phyloP scores from a whole-genome alignment of 129 eudicot genomes.

The Arctium minus region DNA sequence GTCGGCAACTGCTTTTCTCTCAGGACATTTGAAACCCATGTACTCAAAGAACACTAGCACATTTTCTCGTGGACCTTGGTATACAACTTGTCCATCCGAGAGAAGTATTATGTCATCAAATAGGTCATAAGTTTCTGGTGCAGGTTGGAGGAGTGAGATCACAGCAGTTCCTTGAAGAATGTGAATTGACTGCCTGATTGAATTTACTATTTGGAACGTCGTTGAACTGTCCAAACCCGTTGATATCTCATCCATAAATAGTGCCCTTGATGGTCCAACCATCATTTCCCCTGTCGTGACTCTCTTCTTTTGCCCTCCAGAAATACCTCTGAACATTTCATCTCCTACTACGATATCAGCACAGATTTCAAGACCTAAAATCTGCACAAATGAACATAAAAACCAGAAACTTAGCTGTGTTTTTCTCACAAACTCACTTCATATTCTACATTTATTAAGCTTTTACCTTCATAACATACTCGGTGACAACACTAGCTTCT shows the following conservation, averaged over 20 bases:
- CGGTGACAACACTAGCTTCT: constrained; percentile 56
- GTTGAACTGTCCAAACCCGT: constrained; percentile 77
- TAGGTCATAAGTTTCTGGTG: constrained; percentile 63
- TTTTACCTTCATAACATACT: constrained; percentile 56
- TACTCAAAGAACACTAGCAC: constrained; percentile 51
- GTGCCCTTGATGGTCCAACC: constrained; percentile 68
- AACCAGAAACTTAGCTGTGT: not conserved
- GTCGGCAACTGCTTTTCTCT: constrained; percentile 67
- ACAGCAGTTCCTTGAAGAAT: constrained; percentile 56
- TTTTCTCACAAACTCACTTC: not conserved
- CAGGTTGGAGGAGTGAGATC: constrained; percentile 74
- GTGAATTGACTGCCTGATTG: constrained; percentile 49
- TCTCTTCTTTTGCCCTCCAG: constrained; percentile 80
- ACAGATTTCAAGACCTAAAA: constrained; percentile 65
- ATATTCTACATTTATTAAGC: not conserved
- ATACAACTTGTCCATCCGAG: constrained; percentile 58
- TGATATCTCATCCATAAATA: constrained; percentile 76
- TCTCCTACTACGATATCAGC: constrained; percentile 65
- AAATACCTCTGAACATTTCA: constrained; percentile 70
- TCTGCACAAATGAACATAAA: constrained; percentile 27
- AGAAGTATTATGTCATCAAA: constrained; percentile 66
- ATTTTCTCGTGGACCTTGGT: constrained; percentile 55
- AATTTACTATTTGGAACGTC: constrained; percentile 67
- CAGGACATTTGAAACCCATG: constrained; percentile 65
- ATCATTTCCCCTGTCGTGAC: constrained; percentile 71